phyloP scores from a whole-genome alignment of 2,329 filamentous ascomycete genomes.

The Cryoendolithus antarcticus region DNA sequence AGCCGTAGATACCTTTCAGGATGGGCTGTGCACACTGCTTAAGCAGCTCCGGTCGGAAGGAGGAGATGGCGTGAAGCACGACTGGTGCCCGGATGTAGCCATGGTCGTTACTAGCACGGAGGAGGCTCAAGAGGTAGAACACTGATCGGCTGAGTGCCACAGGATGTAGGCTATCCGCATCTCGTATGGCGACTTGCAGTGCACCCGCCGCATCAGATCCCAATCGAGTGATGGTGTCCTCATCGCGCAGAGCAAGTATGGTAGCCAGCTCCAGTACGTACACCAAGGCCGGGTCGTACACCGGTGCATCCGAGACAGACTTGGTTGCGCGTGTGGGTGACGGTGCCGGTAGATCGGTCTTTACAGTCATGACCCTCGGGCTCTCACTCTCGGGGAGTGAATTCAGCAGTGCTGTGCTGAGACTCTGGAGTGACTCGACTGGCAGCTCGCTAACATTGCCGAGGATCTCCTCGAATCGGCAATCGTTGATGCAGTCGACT shows the following conservation, averaged over 20 bases:
- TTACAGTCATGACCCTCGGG: slow-evolving; percentile 74
- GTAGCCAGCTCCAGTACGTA: slow-evolving; percentile 91
- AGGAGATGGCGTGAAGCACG: slow-evolving; percentile 80
- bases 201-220: slow-evolving; percentile 71
- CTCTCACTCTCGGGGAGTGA: slow-evolving; percentile 73
- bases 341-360: slow-evolving; percentile 62
- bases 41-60: slow-evolving; percentile 65
- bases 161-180: slow-evolving; percentile 65
- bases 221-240: slow-evolving; percentile 56
- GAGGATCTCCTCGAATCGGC: slow-evolving; percentile 71
- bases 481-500: slow-evolving; percentile 86
- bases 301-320: slow-evolving; percentile 31
- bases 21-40: slow-evolving; percentile 64
- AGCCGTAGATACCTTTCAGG: slow-evolving; percentile 65
- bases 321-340: slow-evolving; percentile 48
- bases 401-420: slow-evolving; percentile 63
- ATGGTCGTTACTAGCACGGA: slow-evolving; percentile 77
- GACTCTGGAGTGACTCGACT: slow-evolving; percentile 41
- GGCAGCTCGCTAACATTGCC: slow-evolving; percentile 65
- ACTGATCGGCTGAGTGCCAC: slow-evolving; percentile 73
- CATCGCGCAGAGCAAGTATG: slow-evolving; percentile 63
- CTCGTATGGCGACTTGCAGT: slow-evolving; percentile 69
- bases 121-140: slow-evolving; percentile 72
- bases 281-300: slow-evolving; percentile 76
- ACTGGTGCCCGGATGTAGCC: slow-evolving; percentile 88